phyloP scores from a whole-genome alignment of 2,329 filamentous ascomycete genomes.

The Teratosphaeriaceae sp. region DNA sequence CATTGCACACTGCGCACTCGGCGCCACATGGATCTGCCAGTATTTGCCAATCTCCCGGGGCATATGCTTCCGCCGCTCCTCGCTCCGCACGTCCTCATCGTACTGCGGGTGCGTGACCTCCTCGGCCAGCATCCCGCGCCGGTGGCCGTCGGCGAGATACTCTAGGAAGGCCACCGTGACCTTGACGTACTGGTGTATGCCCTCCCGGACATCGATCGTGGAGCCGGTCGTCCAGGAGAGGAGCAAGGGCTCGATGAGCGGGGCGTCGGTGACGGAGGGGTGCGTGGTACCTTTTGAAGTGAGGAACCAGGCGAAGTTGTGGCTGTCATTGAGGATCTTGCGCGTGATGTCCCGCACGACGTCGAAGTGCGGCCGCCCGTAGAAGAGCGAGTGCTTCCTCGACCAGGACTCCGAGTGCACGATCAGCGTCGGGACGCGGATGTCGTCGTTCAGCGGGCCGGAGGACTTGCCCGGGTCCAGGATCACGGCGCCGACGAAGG shows the following conservation, averaged over 20 bases:
- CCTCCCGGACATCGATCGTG: constrained; percentile 50
- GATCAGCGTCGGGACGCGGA: constrained; percentile 53
- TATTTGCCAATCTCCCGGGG: constrained; percentile 25
- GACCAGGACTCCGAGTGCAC: constrained; percentile 63
- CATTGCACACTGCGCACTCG: constrained; percentile 18
- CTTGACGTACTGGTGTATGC: constrained; percentile 54
- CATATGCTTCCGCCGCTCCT: constrained; percentile 18
- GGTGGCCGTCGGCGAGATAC: constrained; percentile 38
- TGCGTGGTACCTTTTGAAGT: constrained; percentile 43
- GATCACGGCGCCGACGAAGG: constrained; percentile 52
- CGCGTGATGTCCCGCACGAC: constrained; percentile 53
- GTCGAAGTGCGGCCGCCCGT: constrained; percentile 58
- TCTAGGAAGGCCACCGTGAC: constrained; percentile 52
- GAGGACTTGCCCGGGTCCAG: constrained; percentile 61
- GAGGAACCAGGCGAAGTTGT: constrained; percentile 39
- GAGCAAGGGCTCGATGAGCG: constrained; percentile 55
- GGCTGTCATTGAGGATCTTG: constrained; percentile 36
- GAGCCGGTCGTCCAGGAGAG: constrained; percentile 57
- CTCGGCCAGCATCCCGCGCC: constrained; percentile 45
- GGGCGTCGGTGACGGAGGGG: constrained; percentile 60
- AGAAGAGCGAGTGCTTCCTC: constrained; percentile 49
- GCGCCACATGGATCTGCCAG: constrained; percentile 41
- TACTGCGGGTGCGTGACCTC: constrained; percentile 37
- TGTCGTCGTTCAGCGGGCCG: constrained; percentile 54
- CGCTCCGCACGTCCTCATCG: constrained; percentile 25